Conservation (phyloP, 208 protist genomes). For the Leishmania major region DNA sequence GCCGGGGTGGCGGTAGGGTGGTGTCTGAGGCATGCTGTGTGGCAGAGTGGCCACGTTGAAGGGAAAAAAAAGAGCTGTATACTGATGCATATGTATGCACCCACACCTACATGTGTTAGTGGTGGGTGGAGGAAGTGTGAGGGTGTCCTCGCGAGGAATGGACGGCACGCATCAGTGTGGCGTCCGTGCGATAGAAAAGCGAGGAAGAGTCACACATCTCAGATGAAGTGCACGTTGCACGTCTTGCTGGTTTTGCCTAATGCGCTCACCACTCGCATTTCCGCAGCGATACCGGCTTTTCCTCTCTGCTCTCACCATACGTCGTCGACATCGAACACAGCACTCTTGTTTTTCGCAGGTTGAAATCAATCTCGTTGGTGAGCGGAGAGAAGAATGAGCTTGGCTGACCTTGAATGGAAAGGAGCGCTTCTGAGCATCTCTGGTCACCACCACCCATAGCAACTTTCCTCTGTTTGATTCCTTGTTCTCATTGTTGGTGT, state of each 20-base stretch:
- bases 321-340: not conserved
- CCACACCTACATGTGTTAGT: not conserved
- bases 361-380: not conserved
- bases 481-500: not conserved
- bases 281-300: not conserved
- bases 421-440: not conserved
- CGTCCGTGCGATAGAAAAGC: not conserved
- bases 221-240: too few relatives aligned
- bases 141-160: not conserved
- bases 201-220: not conserved
- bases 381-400: not conserved
- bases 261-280: not conserved
- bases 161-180: not conserved
- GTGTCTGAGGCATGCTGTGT: not conserved
- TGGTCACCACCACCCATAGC: not conserved
- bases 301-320: too few relatives aligned
- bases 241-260: not conserved
- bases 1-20: not conserved
- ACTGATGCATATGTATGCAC: too few relatives aligned
- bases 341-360: not conserved
- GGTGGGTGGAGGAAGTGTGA: not conserved
- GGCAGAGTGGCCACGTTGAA: not conserved
- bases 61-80: not conserved
- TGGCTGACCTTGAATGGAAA: not conserved
- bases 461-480: not conserved